Conservation (phyloP, 768 basidiomycete genomes). For the Boletellus ananas region DNA sequence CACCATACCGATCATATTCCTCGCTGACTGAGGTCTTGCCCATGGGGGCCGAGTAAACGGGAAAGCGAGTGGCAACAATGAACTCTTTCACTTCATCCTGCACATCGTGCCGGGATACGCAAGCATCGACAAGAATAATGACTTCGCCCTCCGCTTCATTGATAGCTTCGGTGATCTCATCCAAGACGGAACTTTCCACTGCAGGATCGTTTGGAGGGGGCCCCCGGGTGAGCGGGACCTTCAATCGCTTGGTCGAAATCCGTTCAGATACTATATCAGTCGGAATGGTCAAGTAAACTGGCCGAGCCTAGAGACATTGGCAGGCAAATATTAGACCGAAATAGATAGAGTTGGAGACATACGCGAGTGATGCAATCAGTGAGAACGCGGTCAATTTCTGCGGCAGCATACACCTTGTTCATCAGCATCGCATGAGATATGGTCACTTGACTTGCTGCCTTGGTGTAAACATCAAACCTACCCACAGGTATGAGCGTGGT, state of each 20-base stretch:
- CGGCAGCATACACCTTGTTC: slow-evolving; percentile 50
- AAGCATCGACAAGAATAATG: slow-evolving; percentile 78
- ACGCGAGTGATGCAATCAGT: slow-evolving; percentile 61
- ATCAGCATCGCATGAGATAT: slow-evolving; percentile 60
- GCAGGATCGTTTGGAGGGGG: slow-evolving; percentile 52
- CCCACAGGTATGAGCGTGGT: background rate
- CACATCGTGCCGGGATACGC: slow-evolving; percentile 69
- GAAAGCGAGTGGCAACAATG: slow-evolving; percentile 59
- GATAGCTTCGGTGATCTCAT: slow-evolving; percentile 64
- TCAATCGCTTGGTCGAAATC: slow-evolving; percentile 62
- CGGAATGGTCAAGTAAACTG: slow-evolving; percentile 84
- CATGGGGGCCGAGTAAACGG: slow-evolving; percentile 76
- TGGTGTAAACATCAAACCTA: slow-evolving; percentile 77
- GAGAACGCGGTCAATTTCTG: slow-evolving; percentile 77
- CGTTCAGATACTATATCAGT: slow-evolving; percentile 73
- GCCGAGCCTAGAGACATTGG: slow-evolving; percentile 63
- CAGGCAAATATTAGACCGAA: background rate
- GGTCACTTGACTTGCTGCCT: slow-evolving; percentile 74
- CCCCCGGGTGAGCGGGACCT: slow-evolving; percentile 50
- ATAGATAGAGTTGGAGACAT: slow-evolving; percentile 6
- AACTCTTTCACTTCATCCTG: slow-evolving; percentile 61
- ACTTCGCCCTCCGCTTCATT: slow-evolving; percentile 57
- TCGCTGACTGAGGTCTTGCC: slow-evolving; percentile 79
- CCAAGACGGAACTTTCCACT: slow-evolving; percentile 66
- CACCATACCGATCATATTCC: slow-evolving; percentile 68